Evolutionary conservation across 331 rosid species (phyloP), one percentile per base, ranked within the genome.

Genomic region (Malus hybrid): DNA sequence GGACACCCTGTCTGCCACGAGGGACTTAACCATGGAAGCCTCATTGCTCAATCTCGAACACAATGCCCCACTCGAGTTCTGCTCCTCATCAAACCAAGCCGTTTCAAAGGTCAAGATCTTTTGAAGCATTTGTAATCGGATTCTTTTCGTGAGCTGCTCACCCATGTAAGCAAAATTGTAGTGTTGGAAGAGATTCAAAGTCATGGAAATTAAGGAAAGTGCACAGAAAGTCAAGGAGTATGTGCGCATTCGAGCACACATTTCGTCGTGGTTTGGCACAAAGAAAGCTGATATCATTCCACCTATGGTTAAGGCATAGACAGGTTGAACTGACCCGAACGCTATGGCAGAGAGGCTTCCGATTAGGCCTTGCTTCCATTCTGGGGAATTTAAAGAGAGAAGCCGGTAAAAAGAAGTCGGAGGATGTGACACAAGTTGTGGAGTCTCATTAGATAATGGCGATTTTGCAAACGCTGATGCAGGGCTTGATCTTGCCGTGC

Each of bases 281-380:
- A 87, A 94, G 83, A 94, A 91, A 12, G 97, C 92, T 2, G 99
- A 86, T 60, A 94, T 91, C 97, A 94, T 88, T 7, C 99, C 96
- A 5, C 99, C 99, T 16, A 94, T 81, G 29, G 93, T 90, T 46
- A 92, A 73, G 55, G 97, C 99, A 81, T 94, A 91, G 36, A 90
- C 7, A 3, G 99, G 99, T 82, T 94, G 99, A 77, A 94, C 86
- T 14, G 96, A 87, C 18, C 99, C 99, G 63, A 84, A 86, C 29
- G 88, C 91, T 15, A 84, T 76, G 14, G 99, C 96, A 6, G 96
- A 91, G 27, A 92, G 76, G 34, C 92, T 79, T 77, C 99, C 99
- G 4, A 88, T 68, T 0, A 92, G 80, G 20, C 96, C 95, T 65
- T 90, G 95, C 80, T 84, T 94, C 99, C 97, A 94, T 82, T 94